A percentile compares a stretch with the other conserved stretches of the same genome.
These are phyloP conservation scores for Pythium apleroticum DNA, from an alignment of 352 stramenopile species.

Conservation along the genomic window DNA sequence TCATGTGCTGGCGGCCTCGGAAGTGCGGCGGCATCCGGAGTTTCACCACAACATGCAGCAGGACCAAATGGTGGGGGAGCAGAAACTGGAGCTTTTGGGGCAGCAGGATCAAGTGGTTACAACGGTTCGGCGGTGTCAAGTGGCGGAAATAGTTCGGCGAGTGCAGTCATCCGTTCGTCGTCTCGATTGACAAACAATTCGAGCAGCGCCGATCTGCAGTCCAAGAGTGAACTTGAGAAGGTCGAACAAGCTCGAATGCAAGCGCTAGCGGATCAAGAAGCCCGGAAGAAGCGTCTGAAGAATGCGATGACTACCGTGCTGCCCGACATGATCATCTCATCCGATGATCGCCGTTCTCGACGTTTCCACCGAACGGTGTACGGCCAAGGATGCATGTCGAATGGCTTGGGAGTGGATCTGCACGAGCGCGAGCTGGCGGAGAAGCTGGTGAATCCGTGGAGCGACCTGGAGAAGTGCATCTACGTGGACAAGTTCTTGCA, in stretches of 20 bases:
- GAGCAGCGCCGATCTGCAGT: constrained; percentile 59
- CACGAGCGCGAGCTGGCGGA: constrained; percentile 65
- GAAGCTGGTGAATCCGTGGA: constrained; percentile 94
- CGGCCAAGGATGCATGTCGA: constrained; percentile 63
- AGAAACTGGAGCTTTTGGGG: not conserved
- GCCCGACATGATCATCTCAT: constrained; percentile 79
- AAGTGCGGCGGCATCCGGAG: not conserved
- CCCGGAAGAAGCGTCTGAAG: constrained; percentile 80
- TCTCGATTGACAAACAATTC: constrained; percentile 88
- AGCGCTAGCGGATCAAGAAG: constrained; percentile 75
- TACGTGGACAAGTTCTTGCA: constrained; percentile 99
- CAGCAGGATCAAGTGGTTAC: constrained; percentile 4
- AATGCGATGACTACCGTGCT: constrained; percentile 82
- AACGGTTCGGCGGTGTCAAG: not conserved
- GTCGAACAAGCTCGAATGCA: constrained; percentile 79
- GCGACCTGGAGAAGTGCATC: constrained; percentile 98
- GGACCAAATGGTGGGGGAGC: not conserved
- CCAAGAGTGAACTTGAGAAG: constrained; percentile 77
- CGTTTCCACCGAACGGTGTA: constrained; percentile 55
- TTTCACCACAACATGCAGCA: not conserved
- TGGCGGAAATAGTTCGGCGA: constrained; percentile 25
- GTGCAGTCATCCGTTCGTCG: constrained; percentile 61
- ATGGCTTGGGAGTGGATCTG: constrained; percentile 62
- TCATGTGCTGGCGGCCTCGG: not conserved
- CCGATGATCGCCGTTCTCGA: constrained; percentile 46